Evolutionary conservation across 768 basidiomycete species (phyloP), one percentile per base, ranked within the genome.

Genomic region (Tylopilus subfusipes): DNA sequence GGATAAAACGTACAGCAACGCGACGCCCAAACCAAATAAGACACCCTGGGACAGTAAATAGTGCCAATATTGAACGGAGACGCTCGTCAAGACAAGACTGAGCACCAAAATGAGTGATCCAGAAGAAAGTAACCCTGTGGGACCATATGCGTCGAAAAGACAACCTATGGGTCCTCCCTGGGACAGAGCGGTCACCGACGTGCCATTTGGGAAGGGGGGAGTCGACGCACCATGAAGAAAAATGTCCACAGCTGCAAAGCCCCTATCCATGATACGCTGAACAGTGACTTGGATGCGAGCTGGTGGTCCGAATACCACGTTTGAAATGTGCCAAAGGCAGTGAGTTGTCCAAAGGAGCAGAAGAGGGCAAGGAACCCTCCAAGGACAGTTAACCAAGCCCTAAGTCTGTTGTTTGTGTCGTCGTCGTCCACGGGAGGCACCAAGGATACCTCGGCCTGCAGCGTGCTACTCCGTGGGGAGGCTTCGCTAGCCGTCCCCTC

Each of bases 321-420:
- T 65, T 87, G 84, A 65, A 82, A 89, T 39, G 84, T 85, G 16
- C 87, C 87, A 57, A 88, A 89, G 42, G 86, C 79, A 49, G 76
- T 84, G 74, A 88, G 81, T 59, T 82, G 84, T 10, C 87, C 87
- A 64, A 89, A 87, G 2, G 84, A 82, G 64, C 79, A 84, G 70
- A 86, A 82, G 9, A 88, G 73, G 9, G 82, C 82, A 25, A 86
- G 64, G 66, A 84, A 86, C 0, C 84, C 83, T 1, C 87, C 88
- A 39, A 82, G 63, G 34, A 88, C 80, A 2, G 81, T 76, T 16
- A 87, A 62, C 71, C 77, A 76, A 4, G 48, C 75, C 63, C 44
- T 71, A 22, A 36, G 36, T 42, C 68, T 67, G 34, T 0, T 36
- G 40, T 11, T 25, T n/a, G 11, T 10, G 40, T 53, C 50, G 21